Percentiles rank a stretch among this genome's conserved stretches.
Evolutionary conservation across 768 basidiomycete species (phyloP).

Genomic region (Ramaria sp.): DNA sequence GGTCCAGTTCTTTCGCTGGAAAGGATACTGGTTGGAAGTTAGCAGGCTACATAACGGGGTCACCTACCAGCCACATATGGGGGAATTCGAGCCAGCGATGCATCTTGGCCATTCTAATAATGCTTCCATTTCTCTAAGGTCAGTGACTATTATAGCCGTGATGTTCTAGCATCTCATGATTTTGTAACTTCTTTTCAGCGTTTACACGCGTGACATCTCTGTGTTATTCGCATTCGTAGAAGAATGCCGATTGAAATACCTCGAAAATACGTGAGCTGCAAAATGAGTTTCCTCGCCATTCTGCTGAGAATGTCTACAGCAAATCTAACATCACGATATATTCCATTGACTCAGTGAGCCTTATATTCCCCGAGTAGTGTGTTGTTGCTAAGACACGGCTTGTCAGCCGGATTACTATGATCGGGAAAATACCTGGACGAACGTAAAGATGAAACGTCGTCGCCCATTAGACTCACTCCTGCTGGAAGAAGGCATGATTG

Average conservation of each 20-base stretch:
- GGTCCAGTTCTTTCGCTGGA: slow-evolving; percentile 34
- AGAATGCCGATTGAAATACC: slow-evolving; percentile 29
- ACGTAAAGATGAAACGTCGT: slow-evolving; percentile 33
- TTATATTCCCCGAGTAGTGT: background rate
- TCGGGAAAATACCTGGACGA: slow-evolving; percentile 19
- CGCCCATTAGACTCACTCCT: slow-evolving; percentile 43
- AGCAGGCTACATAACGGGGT: slow-evolving; percentile 10
- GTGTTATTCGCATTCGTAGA: slow-evolving; percentile 32
- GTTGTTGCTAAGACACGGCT: background rate
- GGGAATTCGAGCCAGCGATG: background rate
- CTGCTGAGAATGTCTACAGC: background rate
- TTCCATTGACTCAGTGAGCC: background rate
- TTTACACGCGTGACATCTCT: slow-evolving; percentile 33
- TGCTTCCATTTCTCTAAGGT: background rate
- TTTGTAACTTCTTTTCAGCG: slow-evolving; percentile 16
- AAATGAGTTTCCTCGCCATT: background rate
- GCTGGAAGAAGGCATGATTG: slow-evolving; percentile 34
- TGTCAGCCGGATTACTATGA: background rate
- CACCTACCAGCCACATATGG: background rate
- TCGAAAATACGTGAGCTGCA: slow-evolving; percentile 21
- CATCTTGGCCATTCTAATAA: background rate
- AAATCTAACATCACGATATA: slow-evolving; percentile 27
- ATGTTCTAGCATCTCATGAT: slow-evolving; percentile 3
- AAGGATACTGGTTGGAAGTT: slow-evolving; percentile 27
- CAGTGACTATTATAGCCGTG: background rate